Base-by-base conservation (phyloP, 441 rosid genomes). In the Breynia disticha region DNA sequence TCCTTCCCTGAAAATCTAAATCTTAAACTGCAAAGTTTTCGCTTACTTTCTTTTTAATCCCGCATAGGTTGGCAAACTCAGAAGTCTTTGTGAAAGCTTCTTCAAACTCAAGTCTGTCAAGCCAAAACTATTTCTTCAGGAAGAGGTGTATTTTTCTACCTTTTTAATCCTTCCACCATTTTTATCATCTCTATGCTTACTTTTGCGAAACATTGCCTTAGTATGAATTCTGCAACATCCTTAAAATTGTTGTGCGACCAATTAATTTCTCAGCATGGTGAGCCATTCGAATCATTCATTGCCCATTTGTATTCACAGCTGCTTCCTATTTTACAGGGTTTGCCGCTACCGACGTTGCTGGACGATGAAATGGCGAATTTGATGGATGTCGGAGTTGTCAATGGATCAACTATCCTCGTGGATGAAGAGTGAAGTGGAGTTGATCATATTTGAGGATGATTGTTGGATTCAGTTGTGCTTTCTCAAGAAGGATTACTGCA, bases 361-460 rank as follows among this genome's bases (percentile, higher is more conserved):
- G 91, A 79, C 48, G 95, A 88, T 57, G 98, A 86, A 73, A 82
- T 82, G 79, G 74, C 80, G n/a, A 74, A 91, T 24, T 61, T 93
- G 61, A 67, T 82, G 52, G 95, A 88, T 51, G 55, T 77, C 11
- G 97, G 97, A 60, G 62, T 84, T 56, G 79, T 85, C 57, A 72
- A 68, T 8, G 80, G 70, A 11, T 86, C 88, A 5, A 80, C 80
- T 43, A 66, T 91, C 65, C 83, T 91, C 11, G 74, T 91, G 12
- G 97, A 86, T 54, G 89, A 82, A 70, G 90, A 80, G 71, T 67
- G 72, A 41, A 41, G 44, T 11, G 44, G n/a, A n/a, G 3, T 41
- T 41, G 44, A 41, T 28, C 4, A 4, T 2, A 9, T 4, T 28
- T n/a, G n/a, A 28, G 35, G 4, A 4, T 28, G 5, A 28, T 9